A percentile compares a stretch with the other conserved stretches of the same genome.
phyloP scores from a whole-genome alignment of 805 yeast species.

The Candida chilensis region DNA sequence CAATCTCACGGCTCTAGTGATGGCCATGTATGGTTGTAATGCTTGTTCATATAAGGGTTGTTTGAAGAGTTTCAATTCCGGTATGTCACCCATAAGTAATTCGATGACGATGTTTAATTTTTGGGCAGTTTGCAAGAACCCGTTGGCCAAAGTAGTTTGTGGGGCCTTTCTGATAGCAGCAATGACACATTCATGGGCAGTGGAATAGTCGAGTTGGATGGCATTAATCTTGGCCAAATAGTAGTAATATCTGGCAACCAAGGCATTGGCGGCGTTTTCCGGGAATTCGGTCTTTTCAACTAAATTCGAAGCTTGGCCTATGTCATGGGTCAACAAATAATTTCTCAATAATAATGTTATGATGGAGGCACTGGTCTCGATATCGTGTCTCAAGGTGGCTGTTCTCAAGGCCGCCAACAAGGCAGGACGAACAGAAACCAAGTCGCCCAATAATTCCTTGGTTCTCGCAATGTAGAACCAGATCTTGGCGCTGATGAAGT shows the following conservation, averaged over 20 bases:
- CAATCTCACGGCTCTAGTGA: constrained; percentile 83
- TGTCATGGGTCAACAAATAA: constrained; percentile 69
- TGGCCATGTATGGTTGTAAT: constrained; percentile 73
- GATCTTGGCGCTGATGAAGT: constrained; percentile 77
- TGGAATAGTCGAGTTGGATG: constrained; percentile 84
- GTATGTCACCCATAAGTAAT: constrained; percentile 92
- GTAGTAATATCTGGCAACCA: constrained; percentile 86
- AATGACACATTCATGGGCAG: constrained; percentile 82
- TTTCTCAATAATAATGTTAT: constrained; percentile 81
- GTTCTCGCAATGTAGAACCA: constrained; percentile 89
- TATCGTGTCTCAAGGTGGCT: constrained; percentile 85
- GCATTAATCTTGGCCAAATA: constrained; percentile 88
- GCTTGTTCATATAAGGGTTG: constrained; percentile 51
- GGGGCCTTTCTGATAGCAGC: constrained; percentile 98
- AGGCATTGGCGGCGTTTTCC: constrained; percentile 71
- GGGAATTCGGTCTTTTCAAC: constrained; percentile 89
- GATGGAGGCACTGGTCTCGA: constrained; percentile 82
- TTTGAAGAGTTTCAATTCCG: constrained; percentile 76
- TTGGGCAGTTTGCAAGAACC: constrained; percentile 84
- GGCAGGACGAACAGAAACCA: constrained; percentile 55
- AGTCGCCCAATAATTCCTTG: constrained; percentile 50
- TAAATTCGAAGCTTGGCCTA: constrained; percentile 81
- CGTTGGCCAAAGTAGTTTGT: constrained; percentile 74
- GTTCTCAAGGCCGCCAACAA: constrained; percentile 73
- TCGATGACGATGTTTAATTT: constrained; percentile 85